These are phyloP conservation scores for Coriolopsis trogii DNA, from an alignment of 1,284 basidiomycete species.

Conservation along the genomic window DNA sequence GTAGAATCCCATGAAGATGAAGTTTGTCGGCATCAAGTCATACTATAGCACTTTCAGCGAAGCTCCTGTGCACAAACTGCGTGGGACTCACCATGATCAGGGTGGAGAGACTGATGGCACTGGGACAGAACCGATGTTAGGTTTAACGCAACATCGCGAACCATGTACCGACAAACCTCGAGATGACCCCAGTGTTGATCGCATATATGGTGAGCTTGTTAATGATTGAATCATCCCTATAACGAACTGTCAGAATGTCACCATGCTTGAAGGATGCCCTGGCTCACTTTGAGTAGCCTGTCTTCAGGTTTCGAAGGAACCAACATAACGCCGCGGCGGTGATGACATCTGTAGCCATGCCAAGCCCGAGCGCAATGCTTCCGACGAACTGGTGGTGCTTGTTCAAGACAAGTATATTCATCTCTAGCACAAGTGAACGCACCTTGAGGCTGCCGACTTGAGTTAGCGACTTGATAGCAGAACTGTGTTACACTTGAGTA, in stretches of 20 bases:
- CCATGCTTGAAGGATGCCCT: background rate
- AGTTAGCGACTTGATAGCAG: conserved; percentile 11
- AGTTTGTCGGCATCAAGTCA: conserved; percentile 54
- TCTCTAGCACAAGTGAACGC: background rate
- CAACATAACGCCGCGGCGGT: conserved; percentile 54
- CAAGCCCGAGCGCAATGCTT: conserved; percentile 44
- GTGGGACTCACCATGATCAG: conserved; percentile 53
- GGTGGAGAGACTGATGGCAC: conserved; percentile 58
- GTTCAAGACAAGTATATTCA: no score
- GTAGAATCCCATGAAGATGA: conserved; percentile 61
- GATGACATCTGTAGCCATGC: conserved; percentile 49
- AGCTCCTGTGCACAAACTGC: background rate
- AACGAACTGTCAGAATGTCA: background rate
- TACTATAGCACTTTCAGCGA: conserved; percentile 42
- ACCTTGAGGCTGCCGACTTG: conserved; percentile 20
- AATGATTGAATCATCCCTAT: conserved; percentile 61
- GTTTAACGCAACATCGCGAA: no score
- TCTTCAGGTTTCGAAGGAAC: conserved; percentile 54
- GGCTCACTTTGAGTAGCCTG: conserved; percentile 44
- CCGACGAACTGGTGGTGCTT: conserved; percentile 43
- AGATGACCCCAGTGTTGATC: conserved; percentile 64
- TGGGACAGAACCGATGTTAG: conserved; percentile 30
- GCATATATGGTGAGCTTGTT: conserved; percentile 55
- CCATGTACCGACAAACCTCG: conserved; percentile 44
- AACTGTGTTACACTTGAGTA: background rate